Percentiles rank a stretch among this genome's conserved stretches.
Evolutionary conservation across 441 rosid genomes (phyloP).

Genomic region (Syzygium syzygioides): DNA sequence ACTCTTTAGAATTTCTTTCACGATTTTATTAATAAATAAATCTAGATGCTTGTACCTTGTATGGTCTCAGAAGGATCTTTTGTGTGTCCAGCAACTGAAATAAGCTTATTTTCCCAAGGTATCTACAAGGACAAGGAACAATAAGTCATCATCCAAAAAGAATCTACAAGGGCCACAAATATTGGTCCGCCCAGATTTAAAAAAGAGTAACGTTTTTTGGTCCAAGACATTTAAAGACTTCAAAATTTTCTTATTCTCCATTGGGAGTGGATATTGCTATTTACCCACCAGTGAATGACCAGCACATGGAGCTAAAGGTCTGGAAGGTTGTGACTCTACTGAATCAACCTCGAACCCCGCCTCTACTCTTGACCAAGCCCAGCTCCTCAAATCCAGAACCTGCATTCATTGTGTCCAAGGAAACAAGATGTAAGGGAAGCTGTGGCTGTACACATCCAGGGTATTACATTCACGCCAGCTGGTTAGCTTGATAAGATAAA

Average conservation of each 20-base stretch:
- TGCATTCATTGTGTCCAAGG: constrained; percentile 28
- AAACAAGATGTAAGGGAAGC: background rate
- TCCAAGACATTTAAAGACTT: constrained; percentile 6
- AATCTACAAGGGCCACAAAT: background rate
- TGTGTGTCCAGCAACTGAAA: constrained; percentile 92
- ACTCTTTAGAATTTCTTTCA: background rate
- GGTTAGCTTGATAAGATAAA: background rate
- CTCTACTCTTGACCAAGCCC: constrained; percentile 95
- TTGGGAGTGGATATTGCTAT: constrained; percentile 1
- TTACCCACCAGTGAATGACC: constrained; percentile 95
- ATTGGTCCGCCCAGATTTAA: background rate
- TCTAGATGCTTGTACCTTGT: constrained; percentile 43
- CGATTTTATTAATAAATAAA: background rate
- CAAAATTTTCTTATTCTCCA: background rate
- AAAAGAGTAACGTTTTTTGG: background rate
- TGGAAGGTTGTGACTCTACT: constrained; percentile 41
- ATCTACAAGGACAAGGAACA: constrained; percentile 38
- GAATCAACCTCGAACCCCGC: constrained; percentile 49
- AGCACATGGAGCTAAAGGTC: constrained; percentile 61
- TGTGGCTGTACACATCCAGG: background rate
- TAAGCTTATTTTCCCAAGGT: constrained; percentile 91
- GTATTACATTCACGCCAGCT: background rate
- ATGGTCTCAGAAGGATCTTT: constrained; percentile 88
- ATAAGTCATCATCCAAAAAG: constrained; percentile 1
- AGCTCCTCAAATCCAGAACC: constrained; percentile 93